A percentile compares a stretch with the other conserved stretches of the same genome.
Conservation (phyloP, 2,329 filamentous ascomycete species). For the Alternaria metachromatica region DNA sequence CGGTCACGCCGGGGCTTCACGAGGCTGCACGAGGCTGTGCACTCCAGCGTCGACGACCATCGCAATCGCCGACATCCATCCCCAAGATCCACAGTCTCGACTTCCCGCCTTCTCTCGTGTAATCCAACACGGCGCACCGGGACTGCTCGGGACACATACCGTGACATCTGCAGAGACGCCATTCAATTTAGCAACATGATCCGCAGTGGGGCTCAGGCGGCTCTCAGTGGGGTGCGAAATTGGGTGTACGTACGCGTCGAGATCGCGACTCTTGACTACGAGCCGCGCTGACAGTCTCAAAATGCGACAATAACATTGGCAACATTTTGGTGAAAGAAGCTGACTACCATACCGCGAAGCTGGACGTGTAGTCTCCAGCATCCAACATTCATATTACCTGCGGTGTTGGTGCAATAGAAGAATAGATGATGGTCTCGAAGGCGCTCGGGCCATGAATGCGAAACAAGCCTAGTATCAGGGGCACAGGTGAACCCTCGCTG, state of each 20-base stretch:
- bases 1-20: slow-evolving; percentile 8
- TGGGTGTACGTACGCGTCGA: slow-evolving; percentile 25
- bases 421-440: background rate
- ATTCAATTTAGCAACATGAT: slow-evolving; percentile 24
- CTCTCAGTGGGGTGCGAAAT: slow-evolving; percentile 22
- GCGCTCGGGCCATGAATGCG: slow-evolving; percentile 16
- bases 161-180: slow-evolving; percentile 14
- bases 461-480: slow-evolving; percentile 38
- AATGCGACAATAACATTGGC: background rate
- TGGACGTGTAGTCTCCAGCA: background rate
- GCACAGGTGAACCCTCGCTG: slow-evolving; percentile 24
- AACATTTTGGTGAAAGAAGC: background rate
- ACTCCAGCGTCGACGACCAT: background rate
- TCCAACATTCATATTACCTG: background rate
- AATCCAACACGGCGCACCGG: slow-evolving; percentile 1
- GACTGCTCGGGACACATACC: slow-evolving; percentile 4
- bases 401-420: background rate
- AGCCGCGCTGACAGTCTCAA: background rate
- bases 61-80: background rate
- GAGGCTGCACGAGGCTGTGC: slow-evolving; percentile 12
- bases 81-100: background rate
- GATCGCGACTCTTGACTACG: background rate
- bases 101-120: background rate
- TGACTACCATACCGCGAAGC: background rate
- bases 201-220: slow-evolving; percentile 20